Evolutionary conservation across 305 asterid species (phyloP), one percentile per base, ranked within the genome.

Genomic region (Fraxinus velutina): DNA sequence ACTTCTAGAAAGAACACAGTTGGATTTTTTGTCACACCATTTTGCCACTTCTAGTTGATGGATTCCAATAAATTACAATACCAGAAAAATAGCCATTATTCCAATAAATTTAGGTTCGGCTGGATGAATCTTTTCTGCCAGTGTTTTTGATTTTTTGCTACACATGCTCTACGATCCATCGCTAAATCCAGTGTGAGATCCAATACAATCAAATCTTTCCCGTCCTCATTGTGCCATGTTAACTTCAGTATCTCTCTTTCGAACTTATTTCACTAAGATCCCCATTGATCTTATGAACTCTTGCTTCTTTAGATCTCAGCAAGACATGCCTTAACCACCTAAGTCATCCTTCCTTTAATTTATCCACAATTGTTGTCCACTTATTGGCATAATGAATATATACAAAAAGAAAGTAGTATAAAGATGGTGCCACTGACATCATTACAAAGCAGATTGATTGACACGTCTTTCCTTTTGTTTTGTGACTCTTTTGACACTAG

Each of bases 41-140:
- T 70, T 73, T 4, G 71, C 77, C 79, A 27, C 42, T 66, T 37
- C 75, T 70, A 30, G 21, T 76, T 64, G 22, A 70, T 30, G 75
- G 42, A 32, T 70, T 68, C 75, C 83, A 22, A 73, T 97, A 94
- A 81, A 93, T 93, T 86, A 97, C 97, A 64, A 98, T 98, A 2
- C 97, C 98, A 39, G 97, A 94, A 66, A 66, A 57, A 29, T 19
- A 57, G 13, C 70, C 70, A 19, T 57, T 19, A 57, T 57, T 57
- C 70, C 70, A 21, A 7, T 60, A 60, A 19, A 21, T 60, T 60
- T 60, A 29, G 29, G 29, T 6, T 21, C 29, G 30, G 70, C 70
- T 55, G 24, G 27, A 55, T 55, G 66, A n/a, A 55, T 55, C 66
- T 55, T 55, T 60, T 60, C 70, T 21, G 70, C 30, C 30, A 21